Evolutionary conservation across 2,329 filamentous ascomycete species (phyloP), one percentile per base, ranked within the genome.

Genomic region (Neocatenulostroma microsporum): DNA sequence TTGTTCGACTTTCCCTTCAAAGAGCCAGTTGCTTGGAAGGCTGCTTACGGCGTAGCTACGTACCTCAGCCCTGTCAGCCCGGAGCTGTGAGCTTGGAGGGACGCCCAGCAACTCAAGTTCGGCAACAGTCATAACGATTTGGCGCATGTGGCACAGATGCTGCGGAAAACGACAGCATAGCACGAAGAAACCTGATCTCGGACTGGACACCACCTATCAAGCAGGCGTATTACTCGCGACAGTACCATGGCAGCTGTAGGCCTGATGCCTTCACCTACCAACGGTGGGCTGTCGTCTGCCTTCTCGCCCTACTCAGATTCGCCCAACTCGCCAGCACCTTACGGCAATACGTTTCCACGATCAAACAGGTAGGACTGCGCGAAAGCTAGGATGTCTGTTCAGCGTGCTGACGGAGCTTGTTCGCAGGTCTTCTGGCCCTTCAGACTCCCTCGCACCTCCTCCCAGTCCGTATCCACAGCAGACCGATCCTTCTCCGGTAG

Each of bases 401-500:
- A 17, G 29, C 9, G 48, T 57, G 53, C 57, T 42, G 35, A 46
- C 28, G 20, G 26, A 27, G 34, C 18, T 26, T n/a, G 15, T 20
- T 31, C 29, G 34, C 50, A 65, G 67, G 51, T 62, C 66, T 35
- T 66, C 64, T 39, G 57, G 68, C 63, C 52, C 55, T 35, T 62
- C 57, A 39, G 66, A 69, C 52, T 65, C 66, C 48, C 61, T 71
- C 34, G 56, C 63, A 29, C 67, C 66, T 26, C 67, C 65, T 24
- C 60, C 62, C 12, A 69, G 65, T 45, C 68, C 67, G 20, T 81
- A 68, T 61, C 74, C 56, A 73, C 77, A 62, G 71, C 81, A 44
- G 47, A 80, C 87, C 36, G 84, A 85, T 26, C 84, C 84, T 8
- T 89, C 84, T 13, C 84, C 85, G 6, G 84, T 89, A 17, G 87